Conservation (phyloP, 1,284 basidiomycete species). For the Agroathelia rolfsii region DNA sequence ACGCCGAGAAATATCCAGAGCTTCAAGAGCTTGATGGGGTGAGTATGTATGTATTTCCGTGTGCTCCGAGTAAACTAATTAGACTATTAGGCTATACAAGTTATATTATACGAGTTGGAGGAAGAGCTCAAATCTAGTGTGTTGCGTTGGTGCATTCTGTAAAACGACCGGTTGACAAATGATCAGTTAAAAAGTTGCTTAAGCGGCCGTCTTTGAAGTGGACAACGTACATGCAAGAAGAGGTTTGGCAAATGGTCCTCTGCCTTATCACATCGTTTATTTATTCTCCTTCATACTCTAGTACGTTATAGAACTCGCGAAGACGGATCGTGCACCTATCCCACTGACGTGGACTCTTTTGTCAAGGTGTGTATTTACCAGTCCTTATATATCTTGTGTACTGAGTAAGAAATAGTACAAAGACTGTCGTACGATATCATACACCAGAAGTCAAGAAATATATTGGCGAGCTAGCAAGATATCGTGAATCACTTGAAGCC, state of each 20-base stretch:
- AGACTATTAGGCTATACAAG: constrained; percentile 38
- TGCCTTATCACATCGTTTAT: background rate
- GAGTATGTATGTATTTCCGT: too few species aligned
- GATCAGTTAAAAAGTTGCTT: constrained; percentile 61
- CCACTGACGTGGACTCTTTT: constrained; percentile 78
- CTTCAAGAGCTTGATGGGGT: constrained; percentile 50
- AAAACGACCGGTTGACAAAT: background rate
- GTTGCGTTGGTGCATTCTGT: constrained; percentile 13
- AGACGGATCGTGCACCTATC: constrained; percentile 60
- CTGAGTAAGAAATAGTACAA: too few species aligned
- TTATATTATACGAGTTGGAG: constrained; percentile 62
- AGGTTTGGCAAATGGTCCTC: constrained; percentile 35
- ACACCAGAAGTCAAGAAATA: constrained; percentile 64
- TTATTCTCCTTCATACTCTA: constrained; percentile 18
- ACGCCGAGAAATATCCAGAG: constrained; percentile 60
- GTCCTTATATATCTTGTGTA: constrained; percentile 1
- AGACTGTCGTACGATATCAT: constrained; percentile 68
- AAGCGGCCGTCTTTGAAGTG: constrained; percentile 74
- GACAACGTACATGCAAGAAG: constrained; percentile 55
- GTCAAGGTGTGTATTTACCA: constrained; percentile 42
- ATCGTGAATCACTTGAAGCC: constrained; percentile 64
- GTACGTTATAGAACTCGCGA: constrained; percentile 75
- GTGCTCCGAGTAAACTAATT: too few species aligned
- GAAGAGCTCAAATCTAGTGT: constrained; percentile 68
- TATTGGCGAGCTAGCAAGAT: constrained; percentile 68